Conservation (phyloP, 1,284 basidiomycete genomes). For the Marasmius oreades region DNA sequence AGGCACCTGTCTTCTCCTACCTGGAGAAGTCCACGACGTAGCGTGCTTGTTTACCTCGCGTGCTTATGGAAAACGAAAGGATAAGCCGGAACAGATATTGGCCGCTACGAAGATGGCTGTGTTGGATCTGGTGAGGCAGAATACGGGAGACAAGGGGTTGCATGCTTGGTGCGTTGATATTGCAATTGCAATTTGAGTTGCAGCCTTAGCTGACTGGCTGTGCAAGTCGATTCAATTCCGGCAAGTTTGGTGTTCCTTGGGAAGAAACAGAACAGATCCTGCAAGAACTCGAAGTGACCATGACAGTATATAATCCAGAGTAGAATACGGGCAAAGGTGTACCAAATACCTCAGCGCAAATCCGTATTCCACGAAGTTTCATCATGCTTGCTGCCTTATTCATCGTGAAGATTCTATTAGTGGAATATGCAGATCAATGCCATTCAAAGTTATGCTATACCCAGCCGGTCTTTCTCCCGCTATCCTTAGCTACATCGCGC, state of each 20-base stretch:
- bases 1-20: slow-evolving; percentile 34
- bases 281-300: slow-evolving; percentile 26
- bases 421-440: no score
- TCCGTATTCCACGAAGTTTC: no score
- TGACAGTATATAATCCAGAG: slow-evolving; percentile 17
- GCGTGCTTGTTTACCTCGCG: slow-evolving; percentile 38
- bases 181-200: not conserved
- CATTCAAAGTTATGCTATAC: no score
- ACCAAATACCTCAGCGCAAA: no score
- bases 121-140: slow-evolving; percentile 30
- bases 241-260: slow-evolving; percentile 38
- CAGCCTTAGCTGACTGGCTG: not conserved
- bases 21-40: slow-evolving; percentile 26
- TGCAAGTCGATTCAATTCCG: slow-evolving; percentile 36
- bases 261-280: slow-evolving; percentile 31
- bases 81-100: slow-evolving; percentile 31
- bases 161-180: slow-evolving; percentile 37
- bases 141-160: slow-evolving; percentile 25
- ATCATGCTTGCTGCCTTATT: no score
- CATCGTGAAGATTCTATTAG: no score
- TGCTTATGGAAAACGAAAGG: slow-evolving; percentile 33
- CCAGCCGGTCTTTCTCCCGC: no score
- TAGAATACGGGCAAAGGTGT: no score
- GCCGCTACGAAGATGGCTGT: slow-evolving; percentile 29
- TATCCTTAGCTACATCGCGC: no score